Conservation (phyloP, 192 early-diverging fungal genomes). For the Diversispora eburnea region DNA sequence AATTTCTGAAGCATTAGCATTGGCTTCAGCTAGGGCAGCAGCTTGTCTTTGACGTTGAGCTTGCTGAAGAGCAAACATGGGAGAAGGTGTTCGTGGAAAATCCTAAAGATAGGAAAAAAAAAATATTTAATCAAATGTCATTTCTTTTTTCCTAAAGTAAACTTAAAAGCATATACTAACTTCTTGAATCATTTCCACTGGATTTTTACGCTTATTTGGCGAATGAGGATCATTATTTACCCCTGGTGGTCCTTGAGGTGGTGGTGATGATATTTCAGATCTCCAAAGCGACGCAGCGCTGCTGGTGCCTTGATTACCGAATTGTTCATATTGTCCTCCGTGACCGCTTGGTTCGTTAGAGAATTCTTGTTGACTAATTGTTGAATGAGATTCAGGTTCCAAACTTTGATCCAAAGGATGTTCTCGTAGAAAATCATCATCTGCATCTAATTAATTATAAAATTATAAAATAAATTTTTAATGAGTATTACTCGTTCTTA, state of each 20-base stretch:
- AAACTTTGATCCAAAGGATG: constrained; percentile 30
- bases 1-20: constrained; percentile 33
- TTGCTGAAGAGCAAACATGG: constrained; percentile 44
- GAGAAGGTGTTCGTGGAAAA: constrained; percentile 58
- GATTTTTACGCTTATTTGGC: constrained; percentile 29
- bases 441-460: constrained; percentile 5
- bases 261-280: constrained; percentile 24
- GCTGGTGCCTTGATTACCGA: constrained; percentile 11
- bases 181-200: constrained; percentile 39
- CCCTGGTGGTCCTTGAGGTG: constrained; percentile 8
- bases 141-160: constrained; percentile 17
- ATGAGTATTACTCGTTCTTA: too few species aligned
- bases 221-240: constrained; percentile 25
- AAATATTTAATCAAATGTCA: constrained; percentile 33
- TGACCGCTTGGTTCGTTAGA: constrained; percentile 6
- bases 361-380: constrained; percentile 22
- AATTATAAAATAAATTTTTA: background rate
- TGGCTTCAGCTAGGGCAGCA: constrained; percentile 35
- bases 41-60: constrained; percentile 37
- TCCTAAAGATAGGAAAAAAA: constrained; percentile 35
- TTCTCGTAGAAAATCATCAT: constrained; percentile 26
- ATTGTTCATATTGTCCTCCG: constrained; percentile 18
- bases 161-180: constrained; percentile 10
- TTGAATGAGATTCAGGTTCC: constrained; percentile 26
- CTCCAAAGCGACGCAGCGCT: constrained; percentile 30